Conservation (phyloP, 23 red algal genomes). For the Gracilaria domingensis region DNA sequence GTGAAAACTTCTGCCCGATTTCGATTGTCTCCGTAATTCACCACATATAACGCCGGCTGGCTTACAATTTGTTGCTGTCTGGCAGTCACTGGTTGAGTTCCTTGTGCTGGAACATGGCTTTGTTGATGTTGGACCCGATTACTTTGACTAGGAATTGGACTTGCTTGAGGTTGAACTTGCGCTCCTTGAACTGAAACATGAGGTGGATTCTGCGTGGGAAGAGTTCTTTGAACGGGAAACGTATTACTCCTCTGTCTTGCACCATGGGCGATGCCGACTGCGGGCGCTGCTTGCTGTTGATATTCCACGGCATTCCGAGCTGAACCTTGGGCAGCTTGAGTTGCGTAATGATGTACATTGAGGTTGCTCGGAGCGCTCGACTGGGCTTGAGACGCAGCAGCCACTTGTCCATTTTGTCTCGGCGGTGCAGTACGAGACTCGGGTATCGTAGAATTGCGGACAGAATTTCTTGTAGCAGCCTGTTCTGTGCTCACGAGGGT, state of each 20-base stretch:
- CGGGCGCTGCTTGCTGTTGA: neutral
- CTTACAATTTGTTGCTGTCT: neutral
- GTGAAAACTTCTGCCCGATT: neutral
- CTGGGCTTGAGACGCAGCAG: neutral
- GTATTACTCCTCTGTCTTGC: neutral
- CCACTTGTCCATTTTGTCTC: neutral
- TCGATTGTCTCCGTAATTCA: constrained; percentile 7
- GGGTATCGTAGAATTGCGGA: neutral
- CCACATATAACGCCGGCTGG: neutral
- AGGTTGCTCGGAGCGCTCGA: neutral
- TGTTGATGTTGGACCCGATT: neutral
- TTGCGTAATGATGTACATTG: constrained; percentile 21
- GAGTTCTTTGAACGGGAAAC: neutral
- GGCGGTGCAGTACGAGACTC: neutral
- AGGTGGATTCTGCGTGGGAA: neutral
- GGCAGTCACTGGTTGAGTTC: neutral
- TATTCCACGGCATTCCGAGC: neutral
- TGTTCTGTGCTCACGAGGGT: no score
- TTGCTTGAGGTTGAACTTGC: neutral
- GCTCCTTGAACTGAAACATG: neutral
- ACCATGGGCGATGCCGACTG: neutral
- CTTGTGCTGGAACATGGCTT: neutral
- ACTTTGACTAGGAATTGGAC: neutral
- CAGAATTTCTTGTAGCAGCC: neutral
- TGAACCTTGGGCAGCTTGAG: neutral